phyloP scores from a whole-genome alignment of 371 early-diverging fungal genomes.

The Coemansia sp. region DNA sequence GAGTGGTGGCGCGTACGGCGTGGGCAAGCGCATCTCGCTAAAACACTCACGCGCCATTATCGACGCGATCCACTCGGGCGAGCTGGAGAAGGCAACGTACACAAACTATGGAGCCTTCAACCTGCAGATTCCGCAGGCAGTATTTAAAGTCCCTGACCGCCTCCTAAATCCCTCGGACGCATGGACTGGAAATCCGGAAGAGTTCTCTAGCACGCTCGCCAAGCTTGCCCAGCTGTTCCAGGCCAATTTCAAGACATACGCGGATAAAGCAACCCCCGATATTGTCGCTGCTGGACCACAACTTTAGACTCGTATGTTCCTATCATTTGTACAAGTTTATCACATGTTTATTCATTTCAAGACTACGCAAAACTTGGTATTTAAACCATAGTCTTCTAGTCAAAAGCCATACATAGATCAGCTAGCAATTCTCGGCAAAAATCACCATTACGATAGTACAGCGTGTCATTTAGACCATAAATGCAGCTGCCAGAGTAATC shows the following conservation, averaged over 20 bases:
- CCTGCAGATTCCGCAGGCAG: conserved; percentile 78
- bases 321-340: too few relatives aligned
- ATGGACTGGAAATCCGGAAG: conserved; percentile 73
- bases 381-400: not conserved
- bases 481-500: too few relatives aligned
- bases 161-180: conserved; percentile 85
- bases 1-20: conserved; percentile 92
- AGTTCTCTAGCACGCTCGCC: conserved; percentile 65
- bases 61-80: conserved; percentile 94
- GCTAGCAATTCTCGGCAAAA: too few relatives aligned
- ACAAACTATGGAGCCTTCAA: conserved; percentile 81
- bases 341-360: not conserved
- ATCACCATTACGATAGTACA: too few relatives aligned
- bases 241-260: conserved; percentile 87
- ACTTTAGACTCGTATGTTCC: conserved; percentile 26
- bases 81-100: conserved; percentile 80
- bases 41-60: conserved; percentile 97
- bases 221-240: conserved; percentile 84
- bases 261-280: conserved; percentile 75
- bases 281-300: conserved; percentile 77
- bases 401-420: too few relatives aligned
- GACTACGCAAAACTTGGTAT: not conserved
- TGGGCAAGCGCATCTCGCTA: conserved; percentile 89
- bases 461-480: too few relatives aligned
- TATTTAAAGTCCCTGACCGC: conserved; percentile 78